phyloP scores from a whole-genome alignment of 2,329 filamentous ascomycete genomes.

The Aspergillus novofumigatus region DNA sequence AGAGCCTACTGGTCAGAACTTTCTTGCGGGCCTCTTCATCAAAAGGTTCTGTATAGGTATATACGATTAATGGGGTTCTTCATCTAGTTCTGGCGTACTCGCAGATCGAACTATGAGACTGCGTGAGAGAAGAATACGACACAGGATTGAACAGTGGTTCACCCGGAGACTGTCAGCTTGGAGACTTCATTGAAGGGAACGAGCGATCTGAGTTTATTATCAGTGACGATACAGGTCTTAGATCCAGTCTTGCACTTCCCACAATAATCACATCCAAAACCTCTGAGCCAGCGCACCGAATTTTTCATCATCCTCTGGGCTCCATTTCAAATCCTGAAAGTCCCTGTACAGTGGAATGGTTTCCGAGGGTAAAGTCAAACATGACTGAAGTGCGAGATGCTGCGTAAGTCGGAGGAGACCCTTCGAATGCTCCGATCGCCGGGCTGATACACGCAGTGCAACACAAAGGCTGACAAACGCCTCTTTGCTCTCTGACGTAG shows the following conservation, averaged over 20 bases:
- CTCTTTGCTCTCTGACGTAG: constrained; percentile 5
- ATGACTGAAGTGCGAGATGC: constrained; percentile 12
- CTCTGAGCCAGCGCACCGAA: constrained; percentile 20
- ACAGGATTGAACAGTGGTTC: not conserved
- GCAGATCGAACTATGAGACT: too few species aligned
- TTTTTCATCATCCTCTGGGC: constrained; percentile 6
- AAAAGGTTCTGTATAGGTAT: too few species aligned
- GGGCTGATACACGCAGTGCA: constrained; percentile 9
- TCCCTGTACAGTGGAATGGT: constrained; percentile 13
- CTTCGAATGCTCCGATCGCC: constrained; percentile 17
- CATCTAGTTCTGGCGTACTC: too few species aligned
- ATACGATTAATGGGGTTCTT: too few species aligned
- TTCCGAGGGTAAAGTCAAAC: constrained; percentile 12
- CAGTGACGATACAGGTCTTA: not conserved
- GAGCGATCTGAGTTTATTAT: not conserved
- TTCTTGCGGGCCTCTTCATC: not conserved
- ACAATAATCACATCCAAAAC: not conserved
- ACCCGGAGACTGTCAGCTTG: too few species aligned
- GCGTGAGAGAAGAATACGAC: too few species aligned
- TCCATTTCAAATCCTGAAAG: constrained; percentile 16
- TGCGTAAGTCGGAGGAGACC: constrained; percentile 21
- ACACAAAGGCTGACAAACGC: constrained; percentile 17
- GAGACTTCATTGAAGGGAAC: not conserved
- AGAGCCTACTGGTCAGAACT: not conserved
- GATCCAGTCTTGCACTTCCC: not conserved